Percentiles rank a stretch among this genome's conserved stretches.
Conservation (phyloP, 1,284 basidiomycete species). For the Cutaneotrichosporon cyanovorans region DNA sequence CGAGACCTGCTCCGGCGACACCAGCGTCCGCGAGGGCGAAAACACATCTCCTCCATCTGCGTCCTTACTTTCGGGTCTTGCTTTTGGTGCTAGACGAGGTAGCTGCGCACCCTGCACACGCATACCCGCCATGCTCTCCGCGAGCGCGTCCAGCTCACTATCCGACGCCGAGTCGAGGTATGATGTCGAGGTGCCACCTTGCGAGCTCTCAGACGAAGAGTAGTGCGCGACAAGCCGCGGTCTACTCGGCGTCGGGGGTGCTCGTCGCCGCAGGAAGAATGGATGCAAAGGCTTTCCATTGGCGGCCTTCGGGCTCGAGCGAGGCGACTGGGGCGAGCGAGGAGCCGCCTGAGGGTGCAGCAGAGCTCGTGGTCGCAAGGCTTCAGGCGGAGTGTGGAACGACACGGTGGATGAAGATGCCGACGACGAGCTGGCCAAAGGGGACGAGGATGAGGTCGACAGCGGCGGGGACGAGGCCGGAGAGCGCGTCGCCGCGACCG, state of each 20-base stretch:
- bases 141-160: too few species aligned
- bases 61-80: neutral
- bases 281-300: neutral
- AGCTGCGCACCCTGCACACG: too few species aligned
- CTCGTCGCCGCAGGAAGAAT: conserved; percentile 4
- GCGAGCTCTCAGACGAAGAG: conserved; percentile 4
- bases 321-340: neutral
- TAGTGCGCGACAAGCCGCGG: conserved; percentile 6
- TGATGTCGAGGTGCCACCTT: too few species aligned
- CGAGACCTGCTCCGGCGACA: neutral
- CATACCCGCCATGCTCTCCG: too few species aligned
- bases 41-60: neutral
- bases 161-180: too few species aligned
- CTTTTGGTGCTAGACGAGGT: neutral
- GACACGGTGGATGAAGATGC: conserved; percentile 2
- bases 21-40: neutral
- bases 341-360: neutral
- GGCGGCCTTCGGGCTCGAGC: conserved; percentile 3
- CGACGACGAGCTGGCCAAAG: neutral
- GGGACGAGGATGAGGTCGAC: neutral
- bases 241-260: neutral
- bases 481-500: conserved; percentile 12
- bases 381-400: conserved; percentile 12
- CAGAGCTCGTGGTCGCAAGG: neutral
- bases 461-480: conserved; percentile 12